Evolutionary conservation across 768 basidiomycete species (phyloP), one percentile per base, ranked within the genome.

Genomic region (Sporobolomyces pararoseus): DNA sequence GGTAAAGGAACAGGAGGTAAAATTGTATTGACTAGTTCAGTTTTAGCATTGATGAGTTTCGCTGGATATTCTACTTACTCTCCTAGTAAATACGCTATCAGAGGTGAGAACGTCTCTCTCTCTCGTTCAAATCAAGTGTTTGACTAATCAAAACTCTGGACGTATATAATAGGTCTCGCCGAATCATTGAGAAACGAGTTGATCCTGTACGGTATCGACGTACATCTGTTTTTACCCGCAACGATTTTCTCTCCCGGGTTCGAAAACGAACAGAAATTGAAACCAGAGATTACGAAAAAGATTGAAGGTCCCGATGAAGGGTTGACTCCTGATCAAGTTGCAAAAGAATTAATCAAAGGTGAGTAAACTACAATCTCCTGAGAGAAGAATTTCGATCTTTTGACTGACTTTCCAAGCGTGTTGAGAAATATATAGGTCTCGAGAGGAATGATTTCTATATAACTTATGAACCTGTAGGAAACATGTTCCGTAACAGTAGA

Each of bases 161-260:
- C 17, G 52, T n/a, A n/a, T n/a, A 10, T 25, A 32, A 12, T 76
- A 92, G 91, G 88, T 19, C 85, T 96, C 0, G 90, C 89, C 19
- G 93, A 96, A 67, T 84, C 87, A 0, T 83, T 96, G 19, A 87
- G 88, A 12, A 88, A 86, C 31, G 93, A 95, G 76, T 81, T 91
- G 57, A 80, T 86, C 70, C 81, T 93, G 10, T 91, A 94, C 77
- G 84, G 83, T 58, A 89, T 91, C 76, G 82, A 83, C 60, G 84
- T 91, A 9, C 90, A 93, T 72, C 85, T 90, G 51, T 91, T 86
- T 80, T 87, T 90, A 80, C 91, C 93, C 0, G 84, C 84, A 2
- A 90, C 90, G 1, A 94, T 96, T 82, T 84, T 82, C 72, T 86
- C 86, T 0, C 87, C 90, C 0, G 90, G 91, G 0, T 82, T 70